These are phyloP conservation scores for Stagonosporopsis cucurbitacearum DNA, from an alignment of 2,329 filamentous ascomycete genomes.

Conservation along the genomic window DNA sequence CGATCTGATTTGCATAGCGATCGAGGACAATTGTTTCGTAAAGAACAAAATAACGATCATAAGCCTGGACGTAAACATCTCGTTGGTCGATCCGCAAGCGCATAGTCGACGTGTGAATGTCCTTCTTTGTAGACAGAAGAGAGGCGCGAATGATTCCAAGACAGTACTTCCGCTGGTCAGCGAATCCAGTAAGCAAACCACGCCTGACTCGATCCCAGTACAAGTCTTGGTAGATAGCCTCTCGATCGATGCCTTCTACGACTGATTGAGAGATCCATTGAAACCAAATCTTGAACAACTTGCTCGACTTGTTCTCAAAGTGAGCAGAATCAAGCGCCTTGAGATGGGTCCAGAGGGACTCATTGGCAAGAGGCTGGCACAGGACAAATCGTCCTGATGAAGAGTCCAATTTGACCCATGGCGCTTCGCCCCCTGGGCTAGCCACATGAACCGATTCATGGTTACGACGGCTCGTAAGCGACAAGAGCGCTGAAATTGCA, in stretches of 20 bases:
- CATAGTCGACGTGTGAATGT: conserved; percentile 38
- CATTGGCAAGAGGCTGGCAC: conserved; percentile 20
- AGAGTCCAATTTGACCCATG: conserved; percentile 11
- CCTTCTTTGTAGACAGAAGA: conserved; percentile 37
- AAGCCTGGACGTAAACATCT: conserved; percentile 39
- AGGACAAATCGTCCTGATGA: conserved; percentile 4
- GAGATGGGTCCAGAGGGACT: conserved; percentile 35
- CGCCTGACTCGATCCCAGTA: conserved; percentile 52
- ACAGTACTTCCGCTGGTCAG: conserved; percentile 55
- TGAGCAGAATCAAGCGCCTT: conserved; percentile 24
- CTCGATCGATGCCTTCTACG: conserved; percentile 21
- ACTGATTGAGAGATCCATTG: conserved; percentile 41
- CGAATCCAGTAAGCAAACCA: conserved; percentile 52
- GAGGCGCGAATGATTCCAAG: conserved; percentile 54
- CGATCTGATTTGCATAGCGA: conserved; percentile 57
- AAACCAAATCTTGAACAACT: conserved; percentile 45
- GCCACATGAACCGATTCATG: conserved; percentile 16
- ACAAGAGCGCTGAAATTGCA: conserved; percentile 37
- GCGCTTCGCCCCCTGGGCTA: neutral
- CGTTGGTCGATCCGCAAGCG: conserved; percentile 24
- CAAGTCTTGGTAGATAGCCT: conserved; percentile 34
- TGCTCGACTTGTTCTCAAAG: conserved; percentile 30
- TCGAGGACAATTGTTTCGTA: conserved; percentile 58
- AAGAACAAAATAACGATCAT: conserved; percentile 53
- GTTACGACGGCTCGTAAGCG: conserved; percentile 16